phyloP scores from a whole-genome alignment of 2,329 filamentous ascomycete species.

The Pseudocercospora vitis region DNA sequence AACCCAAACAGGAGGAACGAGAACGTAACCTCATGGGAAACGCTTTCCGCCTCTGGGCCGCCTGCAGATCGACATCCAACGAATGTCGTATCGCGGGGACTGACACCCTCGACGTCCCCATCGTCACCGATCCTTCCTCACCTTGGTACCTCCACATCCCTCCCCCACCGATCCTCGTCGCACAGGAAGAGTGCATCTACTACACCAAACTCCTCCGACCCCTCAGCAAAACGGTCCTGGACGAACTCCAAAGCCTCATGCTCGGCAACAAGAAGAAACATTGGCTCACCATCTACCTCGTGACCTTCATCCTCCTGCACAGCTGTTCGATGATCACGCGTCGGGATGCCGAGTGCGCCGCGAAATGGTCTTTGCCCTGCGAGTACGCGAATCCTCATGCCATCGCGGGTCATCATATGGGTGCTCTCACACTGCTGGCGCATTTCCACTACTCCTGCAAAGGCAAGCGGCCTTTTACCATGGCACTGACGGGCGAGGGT shows the following conservation, averaged over 20 bases:
- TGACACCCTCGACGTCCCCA: background rate
- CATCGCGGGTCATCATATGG: background rate
- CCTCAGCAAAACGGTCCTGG: background rate
- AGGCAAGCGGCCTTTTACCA: background rate
- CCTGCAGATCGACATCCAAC: background rate
- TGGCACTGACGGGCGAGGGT: background rate
- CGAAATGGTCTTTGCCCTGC: background rate
- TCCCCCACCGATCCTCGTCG: conserved; percentile 1
- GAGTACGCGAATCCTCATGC: background rate
- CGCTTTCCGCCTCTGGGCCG: background rate
- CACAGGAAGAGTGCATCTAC: background rate
- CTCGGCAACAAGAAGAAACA: conserved; percentile 1
- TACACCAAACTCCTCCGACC: background rate
- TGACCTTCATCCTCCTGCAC: background rate
- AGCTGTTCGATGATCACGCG: background rate
- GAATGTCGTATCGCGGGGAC: background rate
- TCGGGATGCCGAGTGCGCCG: background rate
- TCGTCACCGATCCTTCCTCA: background rate
- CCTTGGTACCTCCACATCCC: conserved; percentile 8
- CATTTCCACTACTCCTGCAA: background rate
- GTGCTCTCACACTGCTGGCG: background rate
- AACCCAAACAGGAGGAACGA: background rate
- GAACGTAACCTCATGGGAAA: background rate
- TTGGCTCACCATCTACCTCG: background rate
- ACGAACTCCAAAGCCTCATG: background rate